Evolutionary conservation across 2,329 filamentous ascomycete species (phyloP), one percentile per base, ranked within the genome.

Genomic region (Dactylellina drechsleri): DNA sequence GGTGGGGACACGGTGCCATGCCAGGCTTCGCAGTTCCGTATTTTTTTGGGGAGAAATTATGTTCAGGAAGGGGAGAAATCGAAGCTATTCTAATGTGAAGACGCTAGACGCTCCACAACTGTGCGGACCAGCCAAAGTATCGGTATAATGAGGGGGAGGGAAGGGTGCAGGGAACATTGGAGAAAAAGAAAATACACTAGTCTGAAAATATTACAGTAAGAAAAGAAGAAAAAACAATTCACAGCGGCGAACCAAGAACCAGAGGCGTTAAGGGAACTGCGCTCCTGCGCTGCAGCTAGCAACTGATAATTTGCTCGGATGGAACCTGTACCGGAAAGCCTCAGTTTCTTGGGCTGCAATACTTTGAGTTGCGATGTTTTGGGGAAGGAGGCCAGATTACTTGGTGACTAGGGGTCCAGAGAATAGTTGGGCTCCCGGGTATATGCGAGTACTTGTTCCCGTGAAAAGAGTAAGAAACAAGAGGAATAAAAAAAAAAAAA

Each of bases 71-170:
- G 68, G 68, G 31, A 61, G 60, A 73, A 73, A 73, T 73, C 61
- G 68, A 73, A 73, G 68, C 68, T 73, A 73, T 73, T 47, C 68
- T 73, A 61, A 73, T 66, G 12, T 70, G 56, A 73, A 66, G 68
- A 73, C 67, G 67, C 67, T 73, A 73, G 68, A 73, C 57, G 60
- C 68, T 73, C 68, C 68, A 73, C 68, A 66, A 73, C 61, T 60
- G 59, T 73, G 68, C 68, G 60, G 68, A 73, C 68, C 60, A 73
- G 68, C 68, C 61, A 73, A 73, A 73, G 61, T 73, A 73, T 73
- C 68, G 68, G 68, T 70, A 60, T 65, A 60, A 57, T 56, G 58
- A 54, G 58, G 53, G 54, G 67, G 57, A 52, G 61, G 57, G 67
- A 56, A 57, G 28, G 60, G 68, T 73, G 60, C 68, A 73, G 68